Evolutionary conservation across 1,284 basidiomycete genomes (phyloP), one percentile per base, ranked within the genome.

Genomic region (Ustilago cynodontis): DNA sequence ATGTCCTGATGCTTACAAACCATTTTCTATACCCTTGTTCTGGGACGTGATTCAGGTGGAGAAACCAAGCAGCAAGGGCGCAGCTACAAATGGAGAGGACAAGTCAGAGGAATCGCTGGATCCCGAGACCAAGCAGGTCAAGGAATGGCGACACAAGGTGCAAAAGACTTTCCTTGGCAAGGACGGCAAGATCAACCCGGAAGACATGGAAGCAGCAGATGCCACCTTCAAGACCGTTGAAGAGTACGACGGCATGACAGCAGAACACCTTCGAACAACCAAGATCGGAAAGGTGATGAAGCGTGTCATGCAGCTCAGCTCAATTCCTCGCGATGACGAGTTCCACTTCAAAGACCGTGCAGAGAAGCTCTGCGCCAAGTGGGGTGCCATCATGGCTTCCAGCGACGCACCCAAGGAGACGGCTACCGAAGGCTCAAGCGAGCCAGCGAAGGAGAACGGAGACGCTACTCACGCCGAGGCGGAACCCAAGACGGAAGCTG

Each of bases 231-330:
- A 90, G 39, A 90, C 90, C 5, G 92, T 98, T 57, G 95, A 98
- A 84, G 89, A 88, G 11, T 95, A 94, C 85, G 90, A 92, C 57
- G 81, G 75, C 29, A 94, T 97, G 88, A 93, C 91, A 65, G 91
- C 94, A 71, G 91, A 93, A 68, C 94, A 95, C 83, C 90, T 96
- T 55, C 63, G 71, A 50, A 92, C 91, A 88, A 95, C 95, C 72
- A 98, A 98, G 89, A 97, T 98, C 83, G 94, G 93, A 87, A 98
- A 98, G 88, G 95, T 99, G 58, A 95, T 98, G 93, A 93, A 94
- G 84, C 93, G 94, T 87, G 95, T 98, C 81, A 90, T 93, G 50
- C 89, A 91, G 31, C 89, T 95, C 22, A 74, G 88, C 20, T 82
- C 75, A 29, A 91, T 97, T 26, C 94, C 95, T 14, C 89, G 91